A percentile compares a stretch with the other conserved stretches of the same genome.
Conservation (phyloP, 2,329 filamentous ascomycete genomes). For the Colletotrichum trifolii region DNA sequence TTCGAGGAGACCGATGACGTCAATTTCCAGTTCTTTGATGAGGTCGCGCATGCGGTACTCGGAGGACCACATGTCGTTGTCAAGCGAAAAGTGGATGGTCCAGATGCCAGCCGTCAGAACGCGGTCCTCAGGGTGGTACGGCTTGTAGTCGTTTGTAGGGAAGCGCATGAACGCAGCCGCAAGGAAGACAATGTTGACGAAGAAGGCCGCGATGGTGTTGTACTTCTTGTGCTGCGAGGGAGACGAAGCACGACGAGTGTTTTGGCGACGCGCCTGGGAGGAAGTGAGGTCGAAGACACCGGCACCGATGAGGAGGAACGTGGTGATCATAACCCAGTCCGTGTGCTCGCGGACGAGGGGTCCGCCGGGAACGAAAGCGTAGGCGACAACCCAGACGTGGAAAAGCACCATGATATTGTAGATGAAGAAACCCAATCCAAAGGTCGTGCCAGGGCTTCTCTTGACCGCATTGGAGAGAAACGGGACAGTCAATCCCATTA, state of each 20-base stretch:
- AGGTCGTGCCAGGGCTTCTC: conserved; percentile 81
- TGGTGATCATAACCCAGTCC: conserved; percentile 92
- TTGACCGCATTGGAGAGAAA: conserved; percentile 81
- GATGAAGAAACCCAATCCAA: conserved; percentile 87
- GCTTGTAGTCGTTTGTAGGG: conserved; percentile 89
- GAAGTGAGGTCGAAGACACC: conserved; percentile 81
- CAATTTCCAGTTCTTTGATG: conserved; percentile 94
- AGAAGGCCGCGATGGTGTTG: conserved; percentile 69
- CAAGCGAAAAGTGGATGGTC: conserved; percentile 97
- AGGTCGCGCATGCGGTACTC: conserved; percentile 93
- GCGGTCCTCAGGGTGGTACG: conserved; percentile 89
- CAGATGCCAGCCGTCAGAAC: conserved; percentile 95
- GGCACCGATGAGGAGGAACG: conserved; percentile 84
- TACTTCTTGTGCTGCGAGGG: conserved; percentile 62
- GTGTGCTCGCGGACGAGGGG: conserved; percentile 93
- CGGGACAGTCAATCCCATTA: conserved; percentile 82
- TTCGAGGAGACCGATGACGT: conserved; percentile 94
- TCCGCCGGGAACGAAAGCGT: conserved; percentile 96
- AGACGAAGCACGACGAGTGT: conserved; percentile 46
- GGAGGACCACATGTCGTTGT: conserved; percentile 99
- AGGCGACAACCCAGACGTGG: conserved; percentile 98
- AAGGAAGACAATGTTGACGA: conserved; percentile 83
- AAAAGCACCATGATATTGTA: conserved; percentile 98
- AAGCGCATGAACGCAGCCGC: conserved; percentile 89
- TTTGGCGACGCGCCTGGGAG: conserved; percentile 56